These are phyloP conservation scores for Aspergillus novofumigatus DNA, from an alignment of 2,329 filamentous ascomycete genomes.

Conservation along the genomic window DNA sequence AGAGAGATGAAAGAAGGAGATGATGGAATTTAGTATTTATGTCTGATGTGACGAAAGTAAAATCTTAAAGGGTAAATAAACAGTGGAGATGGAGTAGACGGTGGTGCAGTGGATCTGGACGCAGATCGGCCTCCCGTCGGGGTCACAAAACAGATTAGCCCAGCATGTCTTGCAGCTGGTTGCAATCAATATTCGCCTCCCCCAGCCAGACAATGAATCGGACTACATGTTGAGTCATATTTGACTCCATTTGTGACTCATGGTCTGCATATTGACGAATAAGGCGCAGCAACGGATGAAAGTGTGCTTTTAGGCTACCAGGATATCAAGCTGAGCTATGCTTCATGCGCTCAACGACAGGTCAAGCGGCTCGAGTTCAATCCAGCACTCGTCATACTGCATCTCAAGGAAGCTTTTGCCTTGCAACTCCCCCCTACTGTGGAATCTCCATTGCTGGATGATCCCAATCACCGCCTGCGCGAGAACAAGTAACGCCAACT, in stretches of 20 bases:
- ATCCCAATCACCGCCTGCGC: slow-evolving; percentile 8
- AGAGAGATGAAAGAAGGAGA: not conserved
- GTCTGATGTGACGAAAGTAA: not conserved
- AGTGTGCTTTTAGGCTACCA: not conserved
- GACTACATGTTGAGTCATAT: not conserved
- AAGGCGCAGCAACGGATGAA: not conserved
- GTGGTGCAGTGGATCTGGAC: no score
- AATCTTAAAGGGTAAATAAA: not conserved
- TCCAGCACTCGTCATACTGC: slow-evolving; percentile 16
- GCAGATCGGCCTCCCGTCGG: not conserved
- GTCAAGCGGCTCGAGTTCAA: not conserved
- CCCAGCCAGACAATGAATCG: not conserved
- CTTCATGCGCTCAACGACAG: not conserved
- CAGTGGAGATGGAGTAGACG: no score
- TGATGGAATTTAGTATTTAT: not conserved
- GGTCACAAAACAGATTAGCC: not conserved
- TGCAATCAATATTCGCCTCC: not conserved
- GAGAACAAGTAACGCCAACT: slow-evolving; percentile 13
- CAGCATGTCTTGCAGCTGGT: not conserved
- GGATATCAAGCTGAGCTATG: not conserved
- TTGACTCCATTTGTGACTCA: not conserved
- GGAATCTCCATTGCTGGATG: slow-evolving; percentile 9
- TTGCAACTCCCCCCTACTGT: slow-evolving; percentile 7
- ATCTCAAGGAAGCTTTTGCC: slow-evolving; percentile 16
- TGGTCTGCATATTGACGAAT: not conserved